phyloP scores from a whole-genome alignment of 768 basidiomycete species.

The Chalciporus chontae region DNA sequence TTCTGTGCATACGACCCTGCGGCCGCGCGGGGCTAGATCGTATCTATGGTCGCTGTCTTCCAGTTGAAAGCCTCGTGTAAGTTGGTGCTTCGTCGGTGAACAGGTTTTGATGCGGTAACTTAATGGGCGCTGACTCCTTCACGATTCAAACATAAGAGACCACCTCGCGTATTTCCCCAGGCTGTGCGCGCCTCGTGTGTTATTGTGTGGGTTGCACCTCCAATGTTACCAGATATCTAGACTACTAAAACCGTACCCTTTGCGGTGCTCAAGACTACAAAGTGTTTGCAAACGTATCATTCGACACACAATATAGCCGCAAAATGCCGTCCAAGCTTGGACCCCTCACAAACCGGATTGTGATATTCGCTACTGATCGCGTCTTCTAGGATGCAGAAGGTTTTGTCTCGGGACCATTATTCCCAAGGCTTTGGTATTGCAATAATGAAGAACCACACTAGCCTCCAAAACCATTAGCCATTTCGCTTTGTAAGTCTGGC shows the following conservation, averaged over 20 bases:
- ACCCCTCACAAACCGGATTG: neutral
- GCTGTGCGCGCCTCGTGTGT: constrained; percentile 1
- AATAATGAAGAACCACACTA: neutral
- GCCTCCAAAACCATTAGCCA: neutral
- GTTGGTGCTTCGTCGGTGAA: neutral
- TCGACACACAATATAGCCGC: neutral
- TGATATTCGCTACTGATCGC: neutral
- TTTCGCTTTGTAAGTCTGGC: neutral
- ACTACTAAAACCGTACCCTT: neutral
- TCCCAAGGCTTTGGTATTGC: neutral
- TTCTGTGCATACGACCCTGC: neutral
- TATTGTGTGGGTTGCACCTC: neutral
- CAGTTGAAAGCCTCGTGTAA: neutral
- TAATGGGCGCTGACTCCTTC: neutral
- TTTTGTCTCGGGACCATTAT: neutral
- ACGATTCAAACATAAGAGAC: neutral
- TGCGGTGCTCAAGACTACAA: neutral
- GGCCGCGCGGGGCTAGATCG: constrained; percentile 1
- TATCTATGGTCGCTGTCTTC: neutral
- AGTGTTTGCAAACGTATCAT: neutral
- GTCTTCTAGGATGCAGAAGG: neutral
- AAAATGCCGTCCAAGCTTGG: neutral
- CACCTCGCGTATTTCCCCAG: neutral
- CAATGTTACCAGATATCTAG: neutral
- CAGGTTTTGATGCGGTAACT: neutral